phyloP scores from a whole-genome alignment of 176 grass and related monocot species.

The Oryza meyeriana region DNA sequence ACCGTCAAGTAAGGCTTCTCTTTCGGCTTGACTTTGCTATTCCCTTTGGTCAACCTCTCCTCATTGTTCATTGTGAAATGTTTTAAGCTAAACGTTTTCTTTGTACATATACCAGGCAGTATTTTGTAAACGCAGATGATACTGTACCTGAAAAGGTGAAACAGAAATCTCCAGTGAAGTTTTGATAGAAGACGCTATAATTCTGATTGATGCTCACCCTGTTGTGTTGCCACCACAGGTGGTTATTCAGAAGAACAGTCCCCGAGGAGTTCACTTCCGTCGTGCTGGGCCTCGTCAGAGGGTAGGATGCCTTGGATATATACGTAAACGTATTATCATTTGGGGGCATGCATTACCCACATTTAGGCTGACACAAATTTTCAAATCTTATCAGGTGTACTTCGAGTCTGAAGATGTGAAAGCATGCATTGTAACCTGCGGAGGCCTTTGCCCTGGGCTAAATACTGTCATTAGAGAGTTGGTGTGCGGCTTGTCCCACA shows the following conservation, averaged over 20 bases:
- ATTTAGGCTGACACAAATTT: slow-evolving; percentile 12
- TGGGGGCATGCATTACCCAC: slow-evolving; percentile 1
- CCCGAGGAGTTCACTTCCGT: slow-evolving; percentile 82
- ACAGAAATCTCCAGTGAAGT: neutral
- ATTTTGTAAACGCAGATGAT: slow-evolving; percentile 90
- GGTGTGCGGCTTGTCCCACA: slow-evolving; percentile 90
- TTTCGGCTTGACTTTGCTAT: slow-evolving; percentile 16
- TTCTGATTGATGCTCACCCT: slow-evolving; percentile 17
- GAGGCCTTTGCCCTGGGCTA: slow-evolving; percentile 95
- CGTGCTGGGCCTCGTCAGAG: slow-evolving; percentile 92
- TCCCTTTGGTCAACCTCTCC: neutral
- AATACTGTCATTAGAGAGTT: slow-evolving; percentile 98
- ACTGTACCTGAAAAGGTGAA: slow-evolving; percentile 84
- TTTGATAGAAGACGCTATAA: neutral
- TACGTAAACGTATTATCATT: neutral
- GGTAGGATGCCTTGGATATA: slow-evolving; percentile 38
- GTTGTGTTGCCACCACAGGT: slow-evolving; percentile 40
- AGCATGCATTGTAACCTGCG: slow-evolving; percentile 97
- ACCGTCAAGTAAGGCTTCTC: slow-evolving; percentile 74
- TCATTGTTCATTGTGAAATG: neutral
- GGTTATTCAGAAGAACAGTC: slow-evolving; percentile 68
- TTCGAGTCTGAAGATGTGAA: slow-evolving; percentile 80
- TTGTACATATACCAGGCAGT: slow-evolving; percentile 62
- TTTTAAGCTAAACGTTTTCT: slow-evolving; percentile 27
- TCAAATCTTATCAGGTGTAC: slow-evolving; percentile 59